Evolutionary conservation across 345 rosid genomes (phyloP).

Genomic region (Acer saccharum): DNA sequence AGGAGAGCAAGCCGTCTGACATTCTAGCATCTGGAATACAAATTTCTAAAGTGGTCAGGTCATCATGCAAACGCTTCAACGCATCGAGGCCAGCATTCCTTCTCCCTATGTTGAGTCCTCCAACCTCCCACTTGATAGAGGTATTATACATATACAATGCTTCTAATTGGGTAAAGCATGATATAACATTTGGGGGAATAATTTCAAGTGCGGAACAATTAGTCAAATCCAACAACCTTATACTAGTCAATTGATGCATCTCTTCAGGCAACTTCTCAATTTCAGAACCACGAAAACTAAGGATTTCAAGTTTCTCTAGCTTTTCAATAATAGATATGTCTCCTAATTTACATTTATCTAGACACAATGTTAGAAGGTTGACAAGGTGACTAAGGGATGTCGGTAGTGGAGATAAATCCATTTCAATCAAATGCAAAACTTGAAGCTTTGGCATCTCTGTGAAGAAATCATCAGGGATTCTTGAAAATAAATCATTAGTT

Average conservation of each 20-base stretch:
- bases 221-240: slow-evolving; percentile 20
- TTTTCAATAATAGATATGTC: neutral
- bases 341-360: too few species aligned
- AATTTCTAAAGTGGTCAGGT: slow-evolving; percentile 6
- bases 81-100: slow-evolving; percentile 21
- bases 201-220: neutral
- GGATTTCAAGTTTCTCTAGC: slow-evolving; percentile 8
- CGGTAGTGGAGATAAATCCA: too few species aligned
- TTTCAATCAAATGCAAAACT: too few species aligned
- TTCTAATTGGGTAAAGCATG: slow-evolving; percentile 24
- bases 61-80: slow-evolving; percentile 17
- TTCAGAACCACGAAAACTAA: too few species aligned
- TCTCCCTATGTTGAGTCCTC: neutral
- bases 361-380: too few species aligned
- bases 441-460: neutral
- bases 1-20: too few species aligned
- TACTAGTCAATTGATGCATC: neutral
- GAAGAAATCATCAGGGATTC: slow-evolving; percentile 18
- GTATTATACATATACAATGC: slow-evolving; percentile 25
- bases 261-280: too few species aligned
- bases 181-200: slow-evolving; percentile 9
- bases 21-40: neutral
- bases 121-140: slow-evolving; percentile 24
- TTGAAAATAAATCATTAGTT: rapidly evolving
- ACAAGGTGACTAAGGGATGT: too few species aligned